phyloP scores from a whole-genome alignment of 1,284 basidiomycete genomes.

The Chondrostereum purpureum region DNA sequence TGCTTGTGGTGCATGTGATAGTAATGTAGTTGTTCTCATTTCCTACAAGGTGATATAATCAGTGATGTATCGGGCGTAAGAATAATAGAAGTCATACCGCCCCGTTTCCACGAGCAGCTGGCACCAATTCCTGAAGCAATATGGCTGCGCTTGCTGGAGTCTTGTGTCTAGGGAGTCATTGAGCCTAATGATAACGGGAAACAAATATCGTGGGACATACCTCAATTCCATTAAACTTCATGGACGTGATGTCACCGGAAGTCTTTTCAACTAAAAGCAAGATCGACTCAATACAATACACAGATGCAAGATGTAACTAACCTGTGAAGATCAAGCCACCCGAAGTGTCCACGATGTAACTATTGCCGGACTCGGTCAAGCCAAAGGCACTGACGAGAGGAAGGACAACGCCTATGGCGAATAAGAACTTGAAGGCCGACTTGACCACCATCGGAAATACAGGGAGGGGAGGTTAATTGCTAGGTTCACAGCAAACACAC shows the following conservation, averaged over 20 bases:
- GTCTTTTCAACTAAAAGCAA: conserved; percentile 20
- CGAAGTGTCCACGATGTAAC: conserved; percentile 12
- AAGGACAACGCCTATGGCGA: not conserved
- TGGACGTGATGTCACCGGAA: conserved; percentile 27
- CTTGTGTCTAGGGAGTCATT: conserved; percentile 19
- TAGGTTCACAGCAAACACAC: too few relatives aligned
- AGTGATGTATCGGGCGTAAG: too few relatives aligned
- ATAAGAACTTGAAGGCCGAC: not conserved
- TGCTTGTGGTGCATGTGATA: conserved; percentile 27
- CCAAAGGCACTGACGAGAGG: conserved; percentile 9
- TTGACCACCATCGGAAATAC: not conserved
- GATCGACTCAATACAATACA: not conserved
- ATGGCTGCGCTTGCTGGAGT: conserved; percentile 24
- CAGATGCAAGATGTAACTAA: not conserved
- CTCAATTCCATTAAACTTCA: conserved; percentile 29
- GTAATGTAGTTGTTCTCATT: conserved; percentile 28
- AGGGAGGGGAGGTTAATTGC: too few relatives aligned
- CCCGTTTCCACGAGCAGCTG: conserved; percentile 20
- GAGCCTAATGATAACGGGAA: not conserved
- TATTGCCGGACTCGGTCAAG: conserved; percentile 12
- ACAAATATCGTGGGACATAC: conserved; percentile 4
- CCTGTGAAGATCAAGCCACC: conserved; percentile 16
- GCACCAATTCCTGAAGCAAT: conserved; percentile 29
- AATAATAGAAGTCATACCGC: not conserved
- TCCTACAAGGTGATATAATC: conserved; percentile 15